A percentile compares a stretch with the other conserved stretches of the same genome.
phyloP scores from a whole-genome alignment of 2,329 filamentous ascomycete species.

The Ophiostoma pallidulum region DNA sequence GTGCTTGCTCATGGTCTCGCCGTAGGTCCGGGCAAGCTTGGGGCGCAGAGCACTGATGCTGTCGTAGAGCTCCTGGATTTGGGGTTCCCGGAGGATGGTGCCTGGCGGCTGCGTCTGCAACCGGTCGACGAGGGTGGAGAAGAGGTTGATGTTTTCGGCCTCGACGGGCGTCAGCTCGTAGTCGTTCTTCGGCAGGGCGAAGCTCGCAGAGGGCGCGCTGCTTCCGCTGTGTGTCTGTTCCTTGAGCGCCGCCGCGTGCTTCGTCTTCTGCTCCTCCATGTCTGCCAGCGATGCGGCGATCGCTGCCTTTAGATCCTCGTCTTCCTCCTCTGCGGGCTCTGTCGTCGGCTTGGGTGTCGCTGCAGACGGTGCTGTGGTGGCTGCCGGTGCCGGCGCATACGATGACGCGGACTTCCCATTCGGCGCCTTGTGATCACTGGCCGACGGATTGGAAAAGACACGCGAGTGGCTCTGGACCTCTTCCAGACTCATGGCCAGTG shows the following conservation, averaged over 20 bases:
- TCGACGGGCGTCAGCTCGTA: slow-evolving; percentile 91
- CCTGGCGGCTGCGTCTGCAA: slow-evolving; percentile 91
- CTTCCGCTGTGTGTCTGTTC: slow-evolving; percentile 56
- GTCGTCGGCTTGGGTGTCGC: slow-evolving; percentile 12
- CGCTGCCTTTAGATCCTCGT: slow-evolving; percentile 85
- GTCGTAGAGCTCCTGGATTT: slow-evolving; percentile 96
- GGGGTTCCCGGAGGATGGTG: slow-evolving; percentile 90
- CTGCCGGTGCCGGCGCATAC: background rate
- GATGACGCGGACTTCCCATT: slow-evolving; percentile 22
- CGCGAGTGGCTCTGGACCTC: slow-evolving; percentile 70
- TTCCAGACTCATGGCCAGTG: slow-evolving; percentile 92
- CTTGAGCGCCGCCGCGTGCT: slow-evolving; percentile 74
- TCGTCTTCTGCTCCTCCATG: slow-evolving; percentile 97
- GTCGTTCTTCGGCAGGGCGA: slow-evolving; percentile 69
- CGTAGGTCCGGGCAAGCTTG: slow-evolving; percentile 89
- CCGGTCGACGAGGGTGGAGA: slow-evolving; percentile 86
- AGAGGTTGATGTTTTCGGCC: slow-evolving; percentile 95
- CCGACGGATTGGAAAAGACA: slow-evolving; percentile 38
- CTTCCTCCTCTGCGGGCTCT: slow-evolving; percentile 59
- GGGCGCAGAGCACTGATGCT: slow-evolving; percentile 89
- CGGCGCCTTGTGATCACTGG: slow-evolving; percentile 5
- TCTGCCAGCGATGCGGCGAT: slow-evolving; percentile 91
- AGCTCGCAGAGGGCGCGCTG: slow-evolving; percentile 40
- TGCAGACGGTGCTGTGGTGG: background rate
- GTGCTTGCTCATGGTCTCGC: slow-evolving; percentile 99